Evolutionary conservation across 1,284 basidiomycete species (phyloP), one percentile per base, ranked within the genome.

Genomic region (Nidula niveotomentosa): DNA sequence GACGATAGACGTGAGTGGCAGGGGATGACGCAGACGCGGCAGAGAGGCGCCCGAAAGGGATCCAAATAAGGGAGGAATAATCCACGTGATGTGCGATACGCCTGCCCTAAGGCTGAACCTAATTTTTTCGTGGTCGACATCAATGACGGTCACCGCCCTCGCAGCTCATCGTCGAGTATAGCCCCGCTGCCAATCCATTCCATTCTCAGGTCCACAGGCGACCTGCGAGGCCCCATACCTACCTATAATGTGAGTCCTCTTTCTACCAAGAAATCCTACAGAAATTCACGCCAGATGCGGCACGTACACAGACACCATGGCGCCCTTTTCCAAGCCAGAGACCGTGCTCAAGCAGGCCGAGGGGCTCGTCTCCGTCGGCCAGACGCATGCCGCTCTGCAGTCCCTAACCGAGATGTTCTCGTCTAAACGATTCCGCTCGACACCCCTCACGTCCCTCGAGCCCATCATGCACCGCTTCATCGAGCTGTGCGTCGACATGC

Each of bases 401-500:
- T 91, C 91, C 6, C 81, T 96, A 62, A 90, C 91, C 8, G 93
- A 96, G 71, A 93, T 96, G 84, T 95, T 96, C 75, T 83, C 87
- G 41, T 92, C 91, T 46, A 98, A 98, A 77, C 88, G 93, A 55
- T 98, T 99, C 81, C 87, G 95, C 64, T 89, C 91, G 56, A 97
- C 95, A 0, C 93, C 96, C 1, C 79, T 98, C 39, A 77, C 86
- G 5, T 88, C 91, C 8, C 86, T 99, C 53, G 96, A 99, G 73
- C 97, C 97, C 57, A 98, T 99, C 74, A 92, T 98, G 83, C 76
- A 94, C 60, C 88, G 93, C 50, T 93, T 92, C 70, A 84, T 98
- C 77, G 94, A 98, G 69, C 90, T 99, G 57, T 99, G 95, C 69
- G 95, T 99, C 57, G 91, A 94, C 56, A 88, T 98, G 79, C 88